Evolutionary conservation across 306 rosid species (phyloP), one percentile per base, ranked within the genome.

Genomic region (Adenanthera pavonina): DNA sequence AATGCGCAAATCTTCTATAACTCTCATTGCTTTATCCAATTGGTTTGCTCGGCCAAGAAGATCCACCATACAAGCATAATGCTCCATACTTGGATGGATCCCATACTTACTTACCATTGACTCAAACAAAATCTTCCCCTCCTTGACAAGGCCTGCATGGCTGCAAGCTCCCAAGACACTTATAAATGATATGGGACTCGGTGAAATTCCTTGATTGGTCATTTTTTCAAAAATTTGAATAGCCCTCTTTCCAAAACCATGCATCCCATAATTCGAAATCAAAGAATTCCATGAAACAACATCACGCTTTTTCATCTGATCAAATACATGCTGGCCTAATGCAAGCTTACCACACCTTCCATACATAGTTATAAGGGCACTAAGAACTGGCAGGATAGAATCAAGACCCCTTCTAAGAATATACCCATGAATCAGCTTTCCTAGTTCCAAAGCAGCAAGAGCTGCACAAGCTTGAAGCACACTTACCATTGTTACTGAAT

Each of bases 401-500:
- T 92, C 97, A 75, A 95, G 97, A 64, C 95, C 95, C 80, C 97
- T 90, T 84, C 98, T 85, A 83, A 95, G 97, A 66, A 95, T 85
- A 85, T 88, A 95, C 17, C 87, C 94, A 83, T 95, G 98, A 69
- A 95, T 89, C 75, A 95, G 75, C 88, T 86, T 95, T 82, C 98
- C 98, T 72, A 85, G 90, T 87, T 91, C 94, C 57, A 95, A 75
- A 40, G 98, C 94, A 74, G 92, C 83, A 79, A 95, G 91, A 65
- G 91, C 89, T 48, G 92, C 91, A 82, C 98, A 95, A 56, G 97
- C 92, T 81, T 92, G 98, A 88, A 95, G 90, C 78, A 92, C 94
- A n/a, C 91, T 92, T 51, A 95, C 97, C 98, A 95, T 95, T 47
- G 98, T 95, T 82, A 95, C 94, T 4, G 98, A 86, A 81, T 95